Evolutionary conservation across 1,284 basidiomycete genomes (phyloP), one percentile per base, ranked within the genome.

Genomic region (Malassezia sympodialis): DNA sequence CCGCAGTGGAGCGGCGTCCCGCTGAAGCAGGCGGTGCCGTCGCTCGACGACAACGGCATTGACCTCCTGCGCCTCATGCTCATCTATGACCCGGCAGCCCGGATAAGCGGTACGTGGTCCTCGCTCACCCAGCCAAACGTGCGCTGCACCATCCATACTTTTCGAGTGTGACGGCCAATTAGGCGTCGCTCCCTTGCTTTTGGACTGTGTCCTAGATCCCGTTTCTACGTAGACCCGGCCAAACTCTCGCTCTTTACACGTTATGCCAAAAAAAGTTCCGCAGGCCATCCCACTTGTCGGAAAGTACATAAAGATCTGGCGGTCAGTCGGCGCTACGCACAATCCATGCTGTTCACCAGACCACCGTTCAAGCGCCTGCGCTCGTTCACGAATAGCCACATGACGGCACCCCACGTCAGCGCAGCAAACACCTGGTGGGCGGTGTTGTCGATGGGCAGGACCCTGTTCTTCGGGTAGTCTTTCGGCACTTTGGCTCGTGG

Each of bases 331-430:
- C 14, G 8, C 19, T 14, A 69, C 70, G 58, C 53, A 72, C 70
- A 74, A 54, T 74, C 70, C 77, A 81, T 80, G 48, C 73, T 76
- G 62, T 77, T 79, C 44, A 79, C 76, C 86, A 96, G 88, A 49
- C 93, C 91, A 4, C 88, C 86, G 73, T 98, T 90, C 57, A 98
- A 82, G 12, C 83, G 85, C 77, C 96, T 84, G 42, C 88, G 83
- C 28, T 83, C 79, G 75, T 93, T 81, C 67, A 84, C 80, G 80
- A 93, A 96, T 59, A 94, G 79, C 82, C 87, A 98, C 93, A 98
- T 96, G 44, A 94, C 90, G n/a, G 84, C 80, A 34, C 89, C 93
- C 93, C 93, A 98, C 32, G 85, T 83, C 28, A 96, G 63, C 0
- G 91, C 88, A 2, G 93, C 88, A 67, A 96, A 90, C 30, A 87